A percentile compares a stretch with the other conserved stretches of the same genome.
These are phyloP conservation scores for Fusarium nematophilum DNA, from an alignment of 2,329 filamentous ascomycete species.

Conservation along the genomic window DNA sequence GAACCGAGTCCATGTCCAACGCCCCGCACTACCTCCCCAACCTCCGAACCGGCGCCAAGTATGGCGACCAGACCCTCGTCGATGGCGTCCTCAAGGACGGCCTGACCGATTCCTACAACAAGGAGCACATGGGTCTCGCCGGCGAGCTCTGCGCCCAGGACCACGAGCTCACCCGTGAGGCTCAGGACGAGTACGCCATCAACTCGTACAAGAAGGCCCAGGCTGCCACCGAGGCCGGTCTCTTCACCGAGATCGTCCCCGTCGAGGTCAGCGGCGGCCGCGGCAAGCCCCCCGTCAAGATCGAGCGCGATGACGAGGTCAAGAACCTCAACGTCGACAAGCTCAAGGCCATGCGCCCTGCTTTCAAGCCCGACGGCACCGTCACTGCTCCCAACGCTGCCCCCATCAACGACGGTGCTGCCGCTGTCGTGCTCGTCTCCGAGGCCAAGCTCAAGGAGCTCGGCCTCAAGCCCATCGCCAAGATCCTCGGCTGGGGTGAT, in stretches of 20 bases:
- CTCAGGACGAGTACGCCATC: conserved; percentile 97
- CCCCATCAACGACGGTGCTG: conserved; percentile 93
- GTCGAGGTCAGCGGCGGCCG: conserved; percentile 88
- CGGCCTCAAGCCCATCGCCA: conserved; percentile 89
- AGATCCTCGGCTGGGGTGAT: conserved; percentile 97
- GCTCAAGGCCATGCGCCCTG: conserved; percentile 85
- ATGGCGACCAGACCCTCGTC: conserved; percentile 87
- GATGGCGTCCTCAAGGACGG: conserved; percentile 96
- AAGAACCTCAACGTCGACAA: conserved; percentile 92
- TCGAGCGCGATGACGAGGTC: conserved; percentile 93
- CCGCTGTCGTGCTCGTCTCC: conserved; percentile 91
- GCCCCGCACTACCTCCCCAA: conserved; percentile 93
- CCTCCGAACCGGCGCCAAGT: conserved; percentile 90
- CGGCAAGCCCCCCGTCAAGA: conserved; percentile 84
- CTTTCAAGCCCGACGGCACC: conserved; percentile 85
- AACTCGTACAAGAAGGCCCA: conserved; percentile 94
- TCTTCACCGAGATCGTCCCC: conserved; percentile 91
- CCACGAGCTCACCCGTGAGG: conserved; percentile 81
- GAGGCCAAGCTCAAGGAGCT: conserved; percentile 95
- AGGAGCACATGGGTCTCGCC: conserved; percentile 95
- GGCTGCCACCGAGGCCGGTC: conserved; percentile 81
- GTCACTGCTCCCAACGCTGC: conserved; percentile 97
- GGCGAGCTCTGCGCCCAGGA: conserved; percentile 92
- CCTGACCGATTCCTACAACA: conserved; percentile 92
- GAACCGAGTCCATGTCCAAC: conserved; percentile 99